Conservation (phyloP, 1,139 yeast species). For the Entelexis paramagnoliae region DNA sequence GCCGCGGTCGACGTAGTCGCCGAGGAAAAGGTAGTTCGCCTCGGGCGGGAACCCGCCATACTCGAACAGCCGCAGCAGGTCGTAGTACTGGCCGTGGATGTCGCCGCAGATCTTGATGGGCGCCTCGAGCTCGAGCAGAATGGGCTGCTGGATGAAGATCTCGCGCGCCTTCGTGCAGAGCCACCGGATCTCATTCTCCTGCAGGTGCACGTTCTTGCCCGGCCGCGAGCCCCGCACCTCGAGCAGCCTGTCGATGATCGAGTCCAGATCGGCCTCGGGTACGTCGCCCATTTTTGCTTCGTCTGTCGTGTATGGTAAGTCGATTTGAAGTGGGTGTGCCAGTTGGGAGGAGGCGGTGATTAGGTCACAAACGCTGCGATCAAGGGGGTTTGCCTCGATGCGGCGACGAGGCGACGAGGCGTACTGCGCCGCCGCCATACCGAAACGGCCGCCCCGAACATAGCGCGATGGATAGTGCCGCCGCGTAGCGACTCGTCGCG, state of each 20-base stretch:
- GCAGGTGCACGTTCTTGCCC: slow-evolving; percentile 88
- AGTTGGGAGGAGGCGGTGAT: slow-evolving; percentile 16
- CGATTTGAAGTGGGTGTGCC: slow-evolving; percentile 3
- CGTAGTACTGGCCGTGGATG: slow-evolving; percentile 96
- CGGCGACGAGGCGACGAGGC: background rate
- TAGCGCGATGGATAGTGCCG: too few relatives aligned
- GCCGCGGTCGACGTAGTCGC: slow-evolving; percentile 98
- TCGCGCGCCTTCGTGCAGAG: slow-evolving; percentile 97
- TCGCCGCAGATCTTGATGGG: slow-evolving; percentile 94
- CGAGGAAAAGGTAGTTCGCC: slow-evolving; percentile 86
- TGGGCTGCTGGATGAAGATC: slow-evolving; percentile 95
- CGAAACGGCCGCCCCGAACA: too few relatives aligned
- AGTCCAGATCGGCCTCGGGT: slow-evolving; percentile 91
- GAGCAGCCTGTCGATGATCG: slow-evolving; percentile 89
- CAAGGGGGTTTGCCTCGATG: background rate
- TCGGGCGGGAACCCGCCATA: slow-evolving; percentile 99
- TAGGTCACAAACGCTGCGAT: slow-evolving; percentile 7
- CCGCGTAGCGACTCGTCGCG: too few relatives aligned
- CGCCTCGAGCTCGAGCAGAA: slow-evolving; percentile 86
- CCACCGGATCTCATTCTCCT: slow-evolving; percentile 88
- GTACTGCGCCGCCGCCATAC: too few relatives aligned
- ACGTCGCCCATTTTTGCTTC: slow-evolving; percentile 41
- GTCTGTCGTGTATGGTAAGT: slow-evolving; percentile 7
- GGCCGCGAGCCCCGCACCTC: slow-evolving; percentile 98
- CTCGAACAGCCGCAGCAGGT: slow-evolving; percentile 85